phyloP scores from a whole-genome alignment of 768 basidiomycete species.

The Mycena vulgaris region DNA sequence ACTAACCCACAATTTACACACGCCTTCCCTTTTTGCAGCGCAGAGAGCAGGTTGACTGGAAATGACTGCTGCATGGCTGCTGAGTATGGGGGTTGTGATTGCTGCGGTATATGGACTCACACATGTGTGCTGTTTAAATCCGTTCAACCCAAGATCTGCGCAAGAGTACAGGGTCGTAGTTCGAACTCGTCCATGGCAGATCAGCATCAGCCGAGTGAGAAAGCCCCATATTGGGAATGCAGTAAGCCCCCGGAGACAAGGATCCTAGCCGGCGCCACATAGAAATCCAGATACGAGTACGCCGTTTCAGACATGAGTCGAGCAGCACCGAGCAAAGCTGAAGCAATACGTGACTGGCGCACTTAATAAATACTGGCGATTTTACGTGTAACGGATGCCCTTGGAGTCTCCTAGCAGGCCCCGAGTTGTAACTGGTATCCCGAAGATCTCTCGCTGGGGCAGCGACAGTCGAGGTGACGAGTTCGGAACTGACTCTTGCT shows the following conservation, averaged over 20 bases:
- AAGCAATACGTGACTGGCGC: too few species aligned
- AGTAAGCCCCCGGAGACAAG: background rate
- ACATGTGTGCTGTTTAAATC: background rate
- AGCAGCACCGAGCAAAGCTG: too few species aligned
- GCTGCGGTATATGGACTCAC: background rate
- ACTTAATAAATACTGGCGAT: too few species aligned
- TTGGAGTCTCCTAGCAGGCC: too few species aligned
- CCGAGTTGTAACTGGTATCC: too few species aligned
- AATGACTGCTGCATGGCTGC: constrained; percentile 1
- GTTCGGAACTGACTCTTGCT: too few species aligned
- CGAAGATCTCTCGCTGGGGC: too few species aligned
- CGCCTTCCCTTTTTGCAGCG: constrained; percentile 28
- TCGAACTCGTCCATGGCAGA: background rate
- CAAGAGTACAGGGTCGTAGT: background rate
- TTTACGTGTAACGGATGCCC: too few species aligned
- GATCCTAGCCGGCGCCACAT: background rate
- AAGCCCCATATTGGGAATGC: background rate
- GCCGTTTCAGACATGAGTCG: background rate
- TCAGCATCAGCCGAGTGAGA: background rate
- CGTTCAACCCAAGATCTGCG: background rate
- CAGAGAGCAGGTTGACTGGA: background rate
- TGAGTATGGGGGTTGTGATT: background rate
- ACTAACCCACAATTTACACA: constrained; percentile 33
- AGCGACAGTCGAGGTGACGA: too few species aligned
- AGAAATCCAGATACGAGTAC: background rate